phyloP scores from a whole-genome alignment of 2,329 filamentous ascomycete species.

The Myrmaecium sp. region DNA sequence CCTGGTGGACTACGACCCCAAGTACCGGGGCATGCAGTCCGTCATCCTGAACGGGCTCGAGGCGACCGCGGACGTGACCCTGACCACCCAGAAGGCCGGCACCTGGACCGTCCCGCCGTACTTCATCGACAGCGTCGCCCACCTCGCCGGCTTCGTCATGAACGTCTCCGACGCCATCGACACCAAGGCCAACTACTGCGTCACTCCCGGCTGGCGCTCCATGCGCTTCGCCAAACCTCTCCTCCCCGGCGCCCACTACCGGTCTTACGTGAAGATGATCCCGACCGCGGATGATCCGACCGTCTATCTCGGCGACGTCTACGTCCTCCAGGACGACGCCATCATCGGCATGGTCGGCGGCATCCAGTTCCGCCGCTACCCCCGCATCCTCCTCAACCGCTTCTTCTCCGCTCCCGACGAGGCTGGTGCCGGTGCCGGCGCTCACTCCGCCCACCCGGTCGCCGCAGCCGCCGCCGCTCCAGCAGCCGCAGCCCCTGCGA shows the following conservation, averaged over 20 bases:
- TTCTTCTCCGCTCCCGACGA: constrained; percentile 10
- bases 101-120: constrained; percentile 6
- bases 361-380: constrained; percentile 11
- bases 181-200: constrained; percentile 7
- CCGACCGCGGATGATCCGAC: constrained; percentile 10
- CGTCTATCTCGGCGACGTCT: constrained; percentile 23
- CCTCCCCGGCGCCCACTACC: constrained; percentile 5
- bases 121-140: constrained; percentile 11
- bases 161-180: constrained; percentile 9
- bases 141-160: constrained; percentile 11
- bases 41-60: constrained; percentile 22
- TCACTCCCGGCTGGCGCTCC: constrained; percentile 10
- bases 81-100: constrained; percentile 2
- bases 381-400: constrained; percentile 8
- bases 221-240: constrained; percentile 11
- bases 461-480: constrained; percentile 2
- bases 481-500: neutral
- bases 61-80: constrained; percentile 10
- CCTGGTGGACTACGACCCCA: constrained; percentile 17
- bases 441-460: constrained; percentile 1
- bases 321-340: constrained; percentile 16
- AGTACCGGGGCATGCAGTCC: constrained; percentile 20
- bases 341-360: constrained; percentile 18
- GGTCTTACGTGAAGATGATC: constrained; percentile 12
- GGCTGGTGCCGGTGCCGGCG: neutral